Evolutionary conservation across 805 yeast species (phyloP), one percentile per base, ranked within the genome.

Genomic region (Candida railenensis): DNA sequence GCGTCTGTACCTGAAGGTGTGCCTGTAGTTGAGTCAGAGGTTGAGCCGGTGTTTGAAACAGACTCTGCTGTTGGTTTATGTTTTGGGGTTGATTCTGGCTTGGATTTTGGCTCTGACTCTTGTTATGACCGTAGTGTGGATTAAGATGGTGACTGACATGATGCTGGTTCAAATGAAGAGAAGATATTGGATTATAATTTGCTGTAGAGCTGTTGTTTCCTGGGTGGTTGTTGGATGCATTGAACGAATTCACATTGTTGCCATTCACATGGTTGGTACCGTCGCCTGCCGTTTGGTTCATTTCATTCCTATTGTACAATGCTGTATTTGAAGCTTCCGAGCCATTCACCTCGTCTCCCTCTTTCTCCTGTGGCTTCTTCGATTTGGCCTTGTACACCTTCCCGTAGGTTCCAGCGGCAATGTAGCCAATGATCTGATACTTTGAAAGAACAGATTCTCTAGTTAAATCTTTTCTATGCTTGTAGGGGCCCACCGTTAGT

Each of bases 361-460:
- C 37, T 58, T 49, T 9, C 47, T 42, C 45, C 30, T 42, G 45
- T 3, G 20, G 4, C 4, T 62, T 50, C 54, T 65, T 62, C 7
- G 83, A 75, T 50, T 79, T 78, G 5, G 97, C 98, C 62, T 94
- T 92, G 71, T 90, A 94, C 19, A 89, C 96, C 48, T 89, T 80
- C 48, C 99, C 99, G 65, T 94, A 94, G 0, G 99, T 94, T 34
- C 99, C 99, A 0, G 99, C 97, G 1, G 99, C 99, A 48, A 94
- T 94, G 65, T 94, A 94, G 0, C 99, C 99, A 15, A 90, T 67
- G 49, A 94, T 85, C 51, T 86, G 91, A 66, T 91, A 94, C 55
- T 85, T 86, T 44, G 85, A 84, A n/a, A 89, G 68, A 2, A 94
- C 96, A 2, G 87, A 82, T 25, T 80, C 75, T 44, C 96, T 68